Evolutionary conservation across 805 yeast genomes (phyloP), one percentile per base, ranked within the genome.

Genomic region (Henningerozyma blattae): DNA sequence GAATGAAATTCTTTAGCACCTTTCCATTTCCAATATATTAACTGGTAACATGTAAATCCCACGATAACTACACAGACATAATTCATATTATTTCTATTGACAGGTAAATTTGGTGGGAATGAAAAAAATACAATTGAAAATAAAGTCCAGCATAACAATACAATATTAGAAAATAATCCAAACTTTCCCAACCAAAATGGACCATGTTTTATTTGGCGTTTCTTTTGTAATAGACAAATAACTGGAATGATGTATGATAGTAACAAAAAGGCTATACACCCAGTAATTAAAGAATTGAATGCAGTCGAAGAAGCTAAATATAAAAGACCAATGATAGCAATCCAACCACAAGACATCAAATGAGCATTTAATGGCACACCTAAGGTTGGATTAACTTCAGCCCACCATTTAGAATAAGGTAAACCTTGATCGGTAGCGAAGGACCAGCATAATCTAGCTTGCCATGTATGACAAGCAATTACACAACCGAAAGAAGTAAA

Each of bases 391-490:
- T 74, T 63, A 31, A 78, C 69, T 42, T 61, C 54, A 4, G 74
- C 50, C 73, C 78, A 71, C 31, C 58, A 64, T 28, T 55, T 59
- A 6, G 78, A 72, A 25, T 66, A 71, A 18, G 81, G 81, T 37
- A 78, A 59, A 18, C 83, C 86, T 32, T 71, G 67, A 52, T 78
- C 84, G 57, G 85, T 67, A 5, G 84, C 65, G 48, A 77, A 77
- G 3, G 85, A 75, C 81, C 83, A 78, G 41, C 78, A 67, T 39
- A 75, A 59, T 45, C 86, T 64, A 26, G 82, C 75, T 46, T 74
- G 80, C 81, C 83, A 76, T 4, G 83, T 75, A 43, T 75, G 80
- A 22, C 77, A 70, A 5, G 79, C 69, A 48, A 75, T 70, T 40
- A 70, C 71, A 54, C 81, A 72, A 34, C 78, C 79, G 39, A 72